Percentiles rank a stretch among this genome's conserved stretches.
Evolutionary conservation across 371 early-diverging fungal genomes (phyloP).

Genomic region (Lichtheimia corymbifera): DNA sequence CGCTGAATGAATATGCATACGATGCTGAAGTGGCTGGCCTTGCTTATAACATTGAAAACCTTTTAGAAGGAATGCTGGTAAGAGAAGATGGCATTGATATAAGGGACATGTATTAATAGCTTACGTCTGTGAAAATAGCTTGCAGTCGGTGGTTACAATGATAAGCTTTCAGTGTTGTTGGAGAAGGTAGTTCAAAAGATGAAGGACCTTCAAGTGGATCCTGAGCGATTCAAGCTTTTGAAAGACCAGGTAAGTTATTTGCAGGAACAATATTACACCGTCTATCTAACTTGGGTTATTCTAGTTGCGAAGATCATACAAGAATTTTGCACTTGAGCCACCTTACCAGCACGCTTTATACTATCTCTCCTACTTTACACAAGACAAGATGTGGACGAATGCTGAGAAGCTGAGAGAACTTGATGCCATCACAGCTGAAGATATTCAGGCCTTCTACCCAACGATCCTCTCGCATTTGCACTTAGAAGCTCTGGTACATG

Average conservation of each 20-base stretch:
- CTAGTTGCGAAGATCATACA: slow-evolving; percentile 64
- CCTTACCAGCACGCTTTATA: slow-evolving; percentile 81
- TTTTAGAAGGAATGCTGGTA: slow-evolving; percentile 65
- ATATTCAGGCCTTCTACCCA: slow-evolving; percentile 76
- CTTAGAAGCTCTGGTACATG: slow-evolving; percentile 81
- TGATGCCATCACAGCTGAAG: slow-evolving; percentile 64
- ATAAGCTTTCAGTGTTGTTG: slow-evolving; percentile 76
- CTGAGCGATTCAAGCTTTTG: slow-evolving; percentile 71
- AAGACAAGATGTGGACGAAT: slow-evolving; percentile 81
- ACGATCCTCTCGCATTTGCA: slow-evolving; percentile 68
- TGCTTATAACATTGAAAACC: slow-evolving; percentile 68
- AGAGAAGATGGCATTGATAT: not conserved
- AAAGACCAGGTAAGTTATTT: slow-evolving; percentile 57
- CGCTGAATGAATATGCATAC: slow-evolving; percentile 82
- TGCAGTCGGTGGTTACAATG: slow-evolving; percentile 79
- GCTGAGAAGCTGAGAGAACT: slow-evolving; percentile 71
- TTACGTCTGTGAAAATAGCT: slow-evolving; percentile 27
- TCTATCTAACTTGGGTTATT: not conserved
- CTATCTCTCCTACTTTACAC: slow-evolving; percentile 73
- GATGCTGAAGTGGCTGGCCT: slow-evolving; percentile 89
- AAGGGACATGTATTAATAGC: not conserved
- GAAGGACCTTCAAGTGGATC: slow-evolving; percentile 62
- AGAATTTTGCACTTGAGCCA: slow-evolving; percentile 71
- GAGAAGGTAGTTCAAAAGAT: slow-evolving; percentile 72
- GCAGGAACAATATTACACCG: no score